Evolutionary conservation across 2,329 filamentous ascomycete genomes (phyloP), one percentile per base, ranked within the genome.

Genomic region (Alternaria triticimaculans): DNA sequence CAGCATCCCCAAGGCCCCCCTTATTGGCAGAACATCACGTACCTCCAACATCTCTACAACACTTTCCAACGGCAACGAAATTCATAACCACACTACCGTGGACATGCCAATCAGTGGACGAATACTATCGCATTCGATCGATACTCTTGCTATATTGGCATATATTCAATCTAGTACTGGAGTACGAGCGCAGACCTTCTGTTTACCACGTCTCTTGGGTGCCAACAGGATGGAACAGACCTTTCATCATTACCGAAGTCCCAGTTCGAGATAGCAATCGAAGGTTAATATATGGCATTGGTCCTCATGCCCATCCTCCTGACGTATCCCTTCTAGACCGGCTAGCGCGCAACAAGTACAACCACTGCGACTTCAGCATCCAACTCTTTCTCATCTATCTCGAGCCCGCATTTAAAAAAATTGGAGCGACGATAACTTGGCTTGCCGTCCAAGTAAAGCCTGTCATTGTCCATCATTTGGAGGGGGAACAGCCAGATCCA

Each of bases 311-410:
- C 12, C 18, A 44, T 30, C 15, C n/a, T 14, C 37, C 53, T 5
- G 18, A 10, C 21, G 14, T 28, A 20, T 45, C 41, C 33, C 5
- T 18, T 15, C 3, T 9, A 3, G 14, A 30, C 6, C 23, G 33
- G 37, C 20, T 14, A 6, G 25, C 30, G 11, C 44, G 49, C 15
- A 44, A 25, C 6, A 60, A 60, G 33, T 28, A 43, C 50, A 60
- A 49, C 15, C 50, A 55, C 41, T 63, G 60, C 33, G 56, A 63
- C 60, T 50, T 48, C 6, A 60, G 56, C n/a, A 50, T 63, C 20
- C 33, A 28, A 4, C 15, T 63, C 10, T 60, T 63, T 26, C 56
- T 63, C 4, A 2, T 5, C 6, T 28, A 45, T 14, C 50, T 63
- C 30, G 25, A 41, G 55, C 10, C 23, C 6, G 14, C 12, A 1